phyloP scores from a whole-genome alignment of 2,329 filamentous ascomycete species.

The Plectosphaerella plurivora region DNA sequence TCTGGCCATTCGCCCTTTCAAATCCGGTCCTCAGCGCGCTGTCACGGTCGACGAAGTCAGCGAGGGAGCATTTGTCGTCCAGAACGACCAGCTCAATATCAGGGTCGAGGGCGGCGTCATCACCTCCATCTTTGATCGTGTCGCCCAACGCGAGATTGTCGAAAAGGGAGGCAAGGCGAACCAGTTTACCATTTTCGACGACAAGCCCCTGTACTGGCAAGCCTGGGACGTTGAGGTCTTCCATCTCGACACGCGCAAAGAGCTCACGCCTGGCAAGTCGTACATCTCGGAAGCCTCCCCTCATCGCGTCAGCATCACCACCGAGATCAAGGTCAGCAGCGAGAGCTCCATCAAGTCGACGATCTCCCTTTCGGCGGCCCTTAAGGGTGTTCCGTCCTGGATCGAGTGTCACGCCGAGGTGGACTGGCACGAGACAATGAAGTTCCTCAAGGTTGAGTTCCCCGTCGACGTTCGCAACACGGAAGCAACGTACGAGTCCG shows the following conservation, averaged over 20 bases:
- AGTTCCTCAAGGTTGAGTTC: slow-evolving; percentile 98
- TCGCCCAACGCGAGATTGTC: slow-evolving; percentile 72
- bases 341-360: slow-evolving; percentile 82
- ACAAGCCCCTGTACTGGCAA: slow-evolving; percentile 96
- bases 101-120: slow-evolving; percentile 71
- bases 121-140: slow-evolving; percentile 75
- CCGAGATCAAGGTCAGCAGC: slow-evolving; percentile 82
- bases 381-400: slow-evolving; percentile 61
- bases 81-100: slow-evolving; percentile 73
- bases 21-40: slow-evolving; percentile 38
- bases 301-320: slow-evolving; percentile 76
- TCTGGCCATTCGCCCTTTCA: slow-evolving; percentile 45
- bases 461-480: slow-evolving; percentile 87
- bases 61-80: slow-evolving; percentile 67
- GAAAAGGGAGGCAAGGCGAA: slow-evolving; percentile 73
- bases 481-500: slow-evolving; percentile 91
- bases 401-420: slow-evolving; percentile 81
- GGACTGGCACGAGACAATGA: slow-evolving; percentile 97
- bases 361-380: slow-evolving; percentile 69
- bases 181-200: slow-evolving; percentile 91
- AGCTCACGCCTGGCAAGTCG: slow-evolving; percentile 65
- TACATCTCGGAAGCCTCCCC: slow-evolving; percentile 66
- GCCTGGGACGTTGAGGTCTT: slow-evolving; percentile 98
- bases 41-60: slow-evolving; percentile 47
- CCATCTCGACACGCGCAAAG: slow-evolving; percentile 81